Conservation (phyloP, 139 green algal genomes). For the Ulvella scutata region DNA sequence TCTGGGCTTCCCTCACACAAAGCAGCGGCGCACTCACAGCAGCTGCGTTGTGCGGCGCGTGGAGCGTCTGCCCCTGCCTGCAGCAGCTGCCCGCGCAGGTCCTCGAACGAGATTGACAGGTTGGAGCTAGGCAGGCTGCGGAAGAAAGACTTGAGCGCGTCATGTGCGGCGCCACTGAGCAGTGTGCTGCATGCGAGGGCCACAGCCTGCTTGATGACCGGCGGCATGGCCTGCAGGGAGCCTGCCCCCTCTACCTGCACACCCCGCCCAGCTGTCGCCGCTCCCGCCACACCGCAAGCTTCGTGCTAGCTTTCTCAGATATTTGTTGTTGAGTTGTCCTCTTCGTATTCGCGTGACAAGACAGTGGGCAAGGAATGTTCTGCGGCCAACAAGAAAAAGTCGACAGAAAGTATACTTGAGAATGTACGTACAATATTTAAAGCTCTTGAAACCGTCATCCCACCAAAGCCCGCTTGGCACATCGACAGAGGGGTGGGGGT, state of each 20-base stretch:
- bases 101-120: background rate
- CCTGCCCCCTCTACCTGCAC: background rate
- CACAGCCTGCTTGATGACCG: slow-evolving; percentile 32
- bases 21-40: slow-evolving; percentile 62
- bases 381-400: no score
- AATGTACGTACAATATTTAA: no score
- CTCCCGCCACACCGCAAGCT: background rate
- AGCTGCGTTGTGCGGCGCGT: slow-evolving; percentile 24
- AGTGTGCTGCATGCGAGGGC: slow-evolving; percentile 57
- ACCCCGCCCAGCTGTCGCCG: background rate
- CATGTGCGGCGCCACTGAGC: slow-evolving; percentile 51
- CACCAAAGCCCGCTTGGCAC: no score
- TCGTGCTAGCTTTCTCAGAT: no score
- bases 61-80: slow-evolving; percentile 14
- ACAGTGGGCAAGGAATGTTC: no score
- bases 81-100: background rate
- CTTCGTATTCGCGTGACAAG: no score
- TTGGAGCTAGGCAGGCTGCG: background rate
- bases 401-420: no score
- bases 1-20: slow-evolving; percentile 25
- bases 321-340: no score
- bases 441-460: no score
- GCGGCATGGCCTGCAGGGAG: background rate
- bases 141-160: slow-evolving; percentile 41
- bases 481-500: no score